These are phyloP conservation scores for Patellaria atrata DNA, from an alignment of 495 filamentous ascomycete species.

Conservation along the genomic window DNA sequence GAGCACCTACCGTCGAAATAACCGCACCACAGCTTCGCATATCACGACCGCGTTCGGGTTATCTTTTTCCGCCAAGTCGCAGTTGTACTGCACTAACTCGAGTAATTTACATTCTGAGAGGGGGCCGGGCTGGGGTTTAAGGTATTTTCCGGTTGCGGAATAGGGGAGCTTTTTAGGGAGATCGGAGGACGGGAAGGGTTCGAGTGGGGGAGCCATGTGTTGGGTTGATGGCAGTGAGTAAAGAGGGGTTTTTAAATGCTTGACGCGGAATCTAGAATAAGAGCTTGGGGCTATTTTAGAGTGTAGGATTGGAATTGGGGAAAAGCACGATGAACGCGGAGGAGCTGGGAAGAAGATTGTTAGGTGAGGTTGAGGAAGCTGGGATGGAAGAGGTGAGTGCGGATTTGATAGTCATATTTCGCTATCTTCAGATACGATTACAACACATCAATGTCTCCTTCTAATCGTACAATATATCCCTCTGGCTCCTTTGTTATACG, in stretches of 20 bases:
- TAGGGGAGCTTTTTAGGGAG: slow-evolving; percentile 38
- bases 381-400: slow-evolving; percentile 49
- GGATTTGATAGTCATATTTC: slow-evolving; percentile 6
- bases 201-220: slow-evolving; percentile 46
- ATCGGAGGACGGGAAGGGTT: slow-evolving; percentile 38
- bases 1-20: slow-evolving; percentile 64
- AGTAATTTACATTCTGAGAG: slow-evolving; percentile 56
- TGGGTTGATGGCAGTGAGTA: neutral
- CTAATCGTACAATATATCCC: too few relatives aligned
- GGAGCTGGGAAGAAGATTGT: slow-evolving; percentile 44
- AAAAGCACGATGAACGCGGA: slow-evolving; percentile 28
- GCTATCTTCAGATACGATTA: too few relatives aligned
- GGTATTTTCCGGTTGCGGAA: slow-evolving; percentile 30
- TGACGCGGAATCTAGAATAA: neutral
- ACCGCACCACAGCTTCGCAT: slow-evolving; percentile 60
- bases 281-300: slow-evolving; percentile 1
- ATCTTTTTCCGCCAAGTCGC: slow-evolving; percentile 38
- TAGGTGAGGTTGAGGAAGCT: slow-evolving; percentile 50
- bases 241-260: neutral
- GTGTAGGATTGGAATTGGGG: neutral
- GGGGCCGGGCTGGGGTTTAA: slow-evolving; percentile 34
- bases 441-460: too few relatives aligned
- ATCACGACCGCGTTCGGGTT: slow-evolving; percentile 38
- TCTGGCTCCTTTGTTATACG: too few relatives aligned
- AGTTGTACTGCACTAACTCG: slow-evolving; percentile 73